phyloP scores from a whole-genome alignment of 495 filamentous ascomycete species.

The Penicillium diatomitis region DNA sequence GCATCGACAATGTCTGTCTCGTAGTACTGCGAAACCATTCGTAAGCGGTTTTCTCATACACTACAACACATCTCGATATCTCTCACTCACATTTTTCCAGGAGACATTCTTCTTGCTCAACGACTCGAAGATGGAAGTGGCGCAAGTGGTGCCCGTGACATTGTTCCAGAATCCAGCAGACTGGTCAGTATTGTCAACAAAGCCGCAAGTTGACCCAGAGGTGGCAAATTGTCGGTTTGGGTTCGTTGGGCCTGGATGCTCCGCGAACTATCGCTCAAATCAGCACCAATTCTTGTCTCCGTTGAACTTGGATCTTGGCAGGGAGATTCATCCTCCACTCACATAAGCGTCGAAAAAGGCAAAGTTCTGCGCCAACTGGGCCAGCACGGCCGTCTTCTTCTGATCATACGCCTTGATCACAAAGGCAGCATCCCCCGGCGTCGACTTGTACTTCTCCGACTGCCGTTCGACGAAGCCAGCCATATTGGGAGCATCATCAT shows the following conservation, averaged over 20 bases:
- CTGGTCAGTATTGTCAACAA: slow-evolving; percentile 25
- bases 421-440: slow-evolving; percentile 29
- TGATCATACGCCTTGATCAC: slow-evolving; percentile 33
- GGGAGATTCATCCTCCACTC: neutral
- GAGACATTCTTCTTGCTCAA: slow-evolving; percentile 24
- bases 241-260: slow-evolving; percentile 34
- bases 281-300: neutral
- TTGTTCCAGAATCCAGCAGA: slow-evolving; percentile 26
- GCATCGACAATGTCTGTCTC: slow-evolving; percentile 34
- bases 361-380: slow-evolving; percentile 30
- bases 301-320: too few species aligned
- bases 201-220: slow-evolving; percentile 25
- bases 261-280: slow-evolving; percentile 19
- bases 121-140: slow-evolving; percentile 26
- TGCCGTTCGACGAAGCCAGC: slow-evolving; percentile 35
- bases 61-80: neutral
- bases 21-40: slow-evolving; percentile 21
- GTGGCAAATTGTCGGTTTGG: slow-evolving; percentile 33
- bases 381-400: slow-evolving; percentile 28
- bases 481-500: slow-evolving; percentile 32
- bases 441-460: slow-evolving; percentile 31
- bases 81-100: slow-evolving; percentile 26
- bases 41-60: neutral
- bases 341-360: slow-evolving; percentile 35
- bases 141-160: slow-evolving; percentile 29